Evolutionary conservation across 1,284 basidiomycete genomes (phyloP).

Genomic region (Somion occarium): DNA sequence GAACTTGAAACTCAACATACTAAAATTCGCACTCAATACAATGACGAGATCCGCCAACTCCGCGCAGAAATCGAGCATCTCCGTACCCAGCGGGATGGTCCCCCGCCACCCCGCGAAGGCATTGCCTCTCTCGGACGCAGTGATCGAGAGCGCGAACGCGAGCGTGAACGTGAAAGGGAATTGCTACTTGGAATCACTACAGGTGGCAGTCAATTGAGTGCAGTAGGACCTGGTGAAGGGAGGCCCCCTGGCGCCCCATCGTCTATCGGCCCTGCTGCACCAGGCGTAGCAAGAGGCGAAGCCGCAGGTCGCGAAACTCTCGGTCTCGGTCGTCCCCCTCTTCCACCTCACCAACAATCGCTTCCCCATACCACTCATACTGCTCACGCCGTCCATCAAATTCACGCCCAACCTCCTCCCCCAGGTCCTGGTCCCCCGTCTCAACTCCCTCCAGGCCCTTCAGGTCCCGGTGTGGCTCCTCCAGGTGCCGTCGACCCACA

Average conservation of each 20-base stretch:
- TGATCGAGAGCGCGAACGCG: background rate
- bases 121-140: slow-evolving; percentile 30
- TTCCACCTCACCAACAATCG: slow-evolving; percentile 13
- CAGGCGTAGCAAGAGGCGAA: slow-evolving; percentile 15
- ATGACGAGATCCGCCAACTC: slow-evolving; percentile 67
- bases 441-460: background rate
- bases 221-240: background rate
- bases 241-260: background rate
- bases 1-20: slow-evolving; percentile 74
- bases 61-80: slow-evolving; percentile 24
- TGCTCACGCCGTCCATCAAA: background rate
- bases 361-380: background rate
- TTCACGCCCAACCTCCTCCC: background rate
- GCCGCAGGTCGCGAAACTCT: slow-evolving; percentile 24
- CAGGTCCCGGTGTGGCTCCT: background rate
- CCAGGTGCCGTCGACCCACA: background rate
- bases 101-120: slow-evolving; percentile 34
- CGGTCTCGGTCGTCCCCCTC: slow-evolving; percentile 22
- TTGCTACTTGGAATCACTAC: background rate
- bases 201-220: background rate
- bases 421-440: background rate
- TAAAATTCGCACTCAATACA: slow-evolving; percentile 70
- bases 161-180: slow-evolving; percentile 2
- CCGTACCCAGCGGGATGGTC: slow-evolving; percentile 11
- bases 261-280: slow-evolving; percentile 10